Percentiles rank a stretch among this genome's conserved stretches.
Evolutionary conservation across 2,329 filamentous ascomycete species (phyloP).

Genomic region (Macroventuria anomochaeta): DNA sequence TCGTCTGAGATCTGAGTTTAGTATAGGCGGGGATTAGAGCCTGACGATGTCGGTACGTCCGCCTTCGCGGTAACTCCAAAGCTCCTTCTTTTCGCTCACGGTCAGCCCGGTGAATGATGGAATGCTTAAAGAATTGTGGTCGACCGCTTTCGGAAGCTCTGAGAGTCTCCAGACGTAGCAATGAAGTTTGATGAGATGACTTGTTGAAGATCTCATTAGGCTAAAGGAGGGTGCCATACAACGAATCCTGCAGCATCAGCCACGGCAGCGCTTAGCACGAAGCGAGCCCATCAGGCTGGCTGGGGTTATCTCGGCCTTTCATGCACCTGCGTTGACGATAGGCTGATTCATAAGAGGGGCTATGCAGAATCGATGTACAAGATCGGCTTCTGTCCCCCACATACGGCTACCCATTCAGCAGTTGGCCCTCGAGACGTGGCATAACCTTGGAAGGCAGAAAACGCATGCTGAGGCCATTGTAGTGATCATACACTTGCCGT

Average conservation of each 20-base stretch:
- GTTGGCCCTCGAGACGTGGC: too few relatives aligned
- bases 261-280: neutral
- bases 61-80: too few relatives aligned
- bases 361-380: too few relatives aligned
- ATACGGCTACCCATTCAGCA: too few relatives aligned
- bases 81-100: too few relatives aligned
- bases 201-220: neutral
- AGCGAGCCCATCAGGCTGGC: neutral
- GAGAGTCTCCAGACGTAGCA: neutral
- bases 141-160: neutral
- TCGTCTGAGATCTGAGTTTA: too few relatives aligned
- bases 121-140: neutral
- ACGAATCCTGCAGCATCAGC: neutral
- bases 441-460: neutral
- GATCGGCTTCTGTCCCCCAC: too few relatives aligned
- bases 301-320: neutral
- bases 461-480: neutral
- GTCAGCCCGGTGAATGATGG: too few relatives aligned
- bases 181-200: neutral
- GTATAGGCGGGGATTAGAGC: too few relatives aligned
- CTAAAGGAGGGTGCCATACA: neutral
- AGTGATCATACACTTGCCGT: too few relatives aligned
- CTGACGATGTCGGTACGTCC: too few relatives aligned
- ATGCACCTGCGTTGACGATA: neutral
- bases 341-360: too few relatives aligned